These are phyloP conservation scores for Arabidopsis hybrid DNA, from an alignment of 441 rosid genomes.

Conservation along the genomic window DNA sequence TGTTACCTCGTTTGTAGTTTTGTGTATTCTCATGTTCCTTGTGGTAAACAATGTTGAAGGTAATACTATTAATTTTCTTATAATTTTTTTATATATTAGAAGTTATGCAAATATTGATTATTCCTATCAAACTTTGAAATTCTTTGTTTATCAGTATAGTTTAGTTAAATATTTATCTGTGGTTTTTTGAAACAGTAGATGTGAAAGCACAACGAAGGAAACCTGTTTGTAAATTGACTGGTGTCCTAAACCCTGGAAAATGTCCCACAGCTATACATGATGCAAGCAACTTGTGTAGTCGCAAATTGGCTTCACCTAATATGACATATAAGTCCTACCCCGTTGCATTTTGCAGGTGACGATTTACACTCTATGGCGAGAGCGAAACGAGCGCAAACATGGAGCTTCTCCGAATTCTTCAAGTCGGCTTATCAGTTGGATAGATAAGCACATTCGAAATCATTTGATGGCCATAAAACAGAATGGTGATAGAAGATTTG, in stretches of 20 bases:
- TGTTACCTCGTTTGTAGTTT: slow-evolving; percentile 2
- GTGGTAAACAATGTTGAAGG: slow-evolving; percentile 13
- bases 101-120: too few species aligned
- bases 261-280: not conserved
- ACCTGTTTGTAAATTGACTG: not conserved
- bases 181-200: not conserved
- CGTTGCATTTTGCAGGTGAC: too few species aligned
- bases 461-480: too few species aligned
- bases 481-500: too few species aligned
- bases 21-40: not conserved
- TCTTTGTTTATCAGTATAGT: too few species aligned
- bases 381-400: too few species aligned
- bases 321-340: not conserved
- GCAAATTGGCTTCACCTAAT: not conserved
- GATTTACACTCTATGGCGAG: too few species aligned
- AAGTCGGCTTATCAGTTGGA: too few species aligned
- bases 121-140: too few species aligned
- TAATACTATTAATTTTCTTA: not conserved
- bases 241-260: not conserved
- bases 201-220: slow-evolving; percentile 11
- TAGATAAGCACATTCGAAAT: too few species aligned
- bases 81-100: too few species aligned
- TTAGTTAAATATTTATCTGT: not conserved
- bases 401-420: too few species aligned
- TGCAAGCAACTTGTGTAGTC: not conserved